Base-by-base conservation (phyloP, 306 rosid species). In the Alnus glutinosa region DNA sequence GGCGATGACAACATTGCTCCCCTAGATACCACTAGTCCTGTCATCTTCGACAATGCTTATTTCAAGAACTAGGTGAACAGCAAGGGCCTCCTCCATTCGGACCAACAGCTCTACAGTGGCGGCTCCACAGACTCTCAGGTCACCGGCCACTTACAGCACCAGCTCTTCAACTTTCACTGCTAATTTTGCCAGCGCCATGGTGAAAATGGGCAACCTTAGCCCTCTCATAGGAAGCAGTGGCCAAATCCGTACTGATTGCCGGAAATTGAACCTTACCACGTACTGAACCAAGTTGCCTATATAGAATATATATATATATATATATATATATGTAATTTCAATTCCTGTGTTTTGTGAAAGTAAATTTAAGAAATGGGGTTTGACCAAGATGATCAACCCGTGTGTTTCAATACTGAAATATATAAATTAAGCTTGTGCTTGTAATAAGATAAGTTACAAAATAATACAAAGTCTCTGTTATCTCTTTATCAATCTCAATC, bases 161-260 rank as follows among this genome's bases (percentile, higher is more conserved):
- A 36, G 28, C 19, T 13, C 85, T 48, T 71, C 75, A 30, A 14
- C 83, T 70, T 92, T 92, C 82, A 73, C 2, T 68, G 2, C 77
- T 18, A 94, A 92, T 79, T 92, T 92, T 69, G 89, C 90, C 0
- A 80, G 28, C 52, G 94, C 97, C 23, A 90, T 92, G 94, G 77
- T 84, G 18, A 92, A 92, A 83, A 88, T 90, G 91, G 88, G 92
- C 55, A 88, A 64, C 63, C 88, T 92, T 0, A 87, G 87, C 74
- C 89, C 87, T 39, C 90, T 92, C 49, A 92, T 91, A 0, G 94
- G 91, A 16, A 76, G 44, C 14, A 82, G 36, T 32, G 97, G 97
- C 12, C 86, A 92, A 73, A 88, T 92, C 78, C 89, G 94, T 51
- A 81, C 85, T 4, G 55, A 87, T 9, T 92, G 97, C 80, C 77